These are phyloP conservation scores for Cucurbita argyrosperma DNA, from an alignment of 306 rosid species.

Conservation along the genomic window DNA sequence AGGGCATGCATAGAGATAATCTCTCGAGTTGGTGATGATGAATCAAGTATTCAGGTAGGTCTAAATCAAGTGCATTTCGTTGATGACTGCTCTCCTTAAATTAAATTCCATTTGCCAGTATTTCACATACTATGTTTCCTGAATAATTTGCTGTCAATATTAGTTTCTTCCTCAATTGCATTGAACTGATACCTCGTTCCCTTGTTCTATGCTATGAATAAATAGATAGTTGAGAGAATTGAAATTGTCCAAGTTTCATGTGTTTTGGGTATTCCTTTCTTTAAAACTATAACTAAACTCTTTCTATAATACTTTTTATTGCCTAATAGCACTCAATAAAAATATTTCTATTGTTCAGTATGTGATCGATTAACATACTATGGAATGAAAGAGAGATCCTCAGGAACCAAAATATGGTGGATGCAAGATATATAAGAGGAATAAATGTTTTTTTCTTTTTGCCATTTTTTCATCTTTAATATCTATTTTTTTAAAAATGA, in stretches of 20 bases:
- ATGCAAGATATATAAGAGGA: neutral
- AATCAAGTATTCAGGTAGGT: conserved; percentile 85
- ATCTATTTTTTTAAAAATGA: neutral
- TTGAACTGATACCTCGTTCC: neutral
- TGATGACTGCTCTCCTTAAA: neutral
- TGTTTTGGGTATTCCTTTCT: neutral
- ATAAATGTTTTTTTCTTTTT: neutral
- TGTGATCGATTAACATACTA: neutral
- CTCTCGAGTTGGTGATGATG: conserved; percentile 83
- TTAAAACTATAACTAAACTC: neutral
- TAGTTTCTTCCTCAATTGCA: neutral
- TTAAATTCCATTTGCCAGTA: neutral
- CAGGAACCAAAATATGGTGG: neutral
- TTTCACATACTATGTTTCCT: neutral
- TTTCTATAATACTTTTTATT: neutral
- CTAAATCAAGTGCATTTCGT: neutral
- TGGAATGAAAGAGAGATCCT: neutral
- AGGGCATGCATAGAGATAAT: conserved; percentile 85
- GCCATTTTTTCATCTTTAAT: neutral
- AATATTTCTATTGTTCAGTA: neutral
- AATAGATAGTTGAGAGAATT: neutral
- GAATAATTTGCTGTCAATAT: neutral
- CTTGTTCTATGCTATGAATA: neutral
- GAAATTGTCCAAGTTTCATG: neutral
- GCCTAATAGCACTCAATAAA: neutral